Evolutionary conservation across 331 rosid genomes (phyloP).

Genomic region (Acacia pycnantha): DNA sequence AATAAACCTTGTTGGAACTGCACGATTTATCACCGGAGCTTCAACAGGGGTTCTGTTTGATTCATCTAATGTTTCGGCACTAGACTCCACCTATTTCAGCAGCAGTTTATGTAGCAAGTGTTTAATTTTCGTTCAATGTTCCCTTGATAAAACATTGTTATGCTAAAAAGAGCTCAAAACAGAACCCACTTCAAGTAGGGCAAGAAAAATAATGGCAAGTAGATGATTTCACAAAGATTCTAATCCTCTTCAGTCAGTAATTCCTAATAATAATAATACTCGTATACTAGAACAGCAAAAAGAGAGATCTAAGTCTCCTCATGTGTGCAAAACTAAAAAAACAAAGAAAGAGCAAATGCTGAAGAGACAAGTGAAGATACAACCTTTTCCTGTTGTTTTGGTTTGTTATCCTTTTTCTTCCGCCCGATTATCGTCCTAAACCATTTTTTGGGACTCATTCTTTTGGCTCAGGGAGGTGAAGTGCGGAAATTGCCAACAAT

Average conservation of each 20-base stretch:
- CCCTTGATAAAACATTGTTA: neutral
- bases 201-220: neutral
- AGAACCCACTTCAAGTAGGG: neutral
- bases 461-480: constrained; percentile 38
- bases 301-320: constrained; percentile 1
- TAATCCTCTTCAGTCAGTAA: neutral
- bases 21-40: constrained; percentile 18
- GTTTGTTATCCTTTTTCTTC: constrained; percentile 54
- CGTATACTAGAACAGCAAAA: neutral
- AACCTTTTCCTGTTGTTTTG: constrained; percentile 54
- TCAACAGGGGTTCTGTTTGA: constrained; percentile 35
- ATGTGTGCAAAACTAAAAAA: neutral
- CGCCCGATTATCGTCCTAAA: constrained; percentile 44
- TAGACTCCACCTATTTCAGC: constrained; percentile 31
- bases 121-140: neutral
- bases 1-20: constrained; percentile 41
- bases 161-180: neutral
- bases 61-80: constrained; percentile 32
- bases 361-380: constrained; percentile 2
- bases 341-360: neutral
- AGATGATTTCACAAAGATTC: neutral
- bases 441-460: constrained; percentile 66
- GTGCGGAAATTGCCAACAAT: constrained; percentile 11
- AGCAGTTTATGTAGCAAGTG: neutral
- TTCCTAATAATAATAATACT: neutral